phyloP scores from a whole-genome alignment of 2,329 filamentous ascomycete genomes.

The Fusarium miscanthi region DNA sequence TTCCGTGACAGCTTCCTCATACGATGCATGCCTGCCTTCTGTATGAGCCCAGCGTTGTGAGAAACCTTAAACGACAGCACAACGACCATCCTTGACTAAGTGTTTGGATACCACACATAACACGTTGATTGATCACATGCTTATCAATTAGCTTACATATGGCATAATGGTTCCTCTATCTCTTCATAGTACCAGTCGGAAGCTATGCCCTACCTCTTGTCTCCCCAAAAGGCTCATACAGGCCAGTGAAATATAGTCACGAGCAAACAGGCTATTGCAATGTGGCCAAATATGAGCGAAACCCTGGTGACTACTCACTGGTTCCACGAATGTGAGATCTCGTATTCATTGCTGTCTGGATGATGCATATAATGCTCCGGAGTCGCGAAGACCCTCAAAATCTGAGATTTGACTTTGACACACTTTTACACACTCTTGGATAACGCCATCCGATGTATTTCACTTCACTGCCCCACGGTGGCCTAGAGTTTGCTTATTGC shows the following conservation, averaged over 20 bases:
- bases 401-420: not conserved
- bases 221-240: not conserved
- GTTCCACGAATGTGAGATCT: not conserved
- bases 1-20: not conserved
- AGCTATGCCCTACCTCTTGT: not conserved
- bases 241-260: not conserved
- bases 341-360: not conserved
- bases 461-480: no score
- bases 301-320: no score
- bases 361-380: not conserved
- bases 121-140: not conserved
- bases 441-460: no score
- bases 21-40: not conserved
- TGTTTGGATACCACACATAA: not conserved
- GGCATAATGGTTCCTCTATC: not conserved
- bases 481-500: no score
- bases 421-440: no score
- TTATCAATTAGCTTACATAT: not conserved
- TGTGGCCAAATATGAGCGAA: not conserved
- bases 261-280: not conserved
- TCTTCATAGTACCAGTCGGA: not conserved
- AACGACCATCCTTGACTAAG: not conserved
- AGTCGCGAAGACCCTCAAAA: not conserved
- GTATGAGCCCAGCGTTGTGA: not conserved
- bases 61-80: not conserved